Evolutionary conservation across 208 protist genomes (phyloP), one percentile per base, ranked within the genome.

Genomic region (Phytomonas sp.): DNA sequence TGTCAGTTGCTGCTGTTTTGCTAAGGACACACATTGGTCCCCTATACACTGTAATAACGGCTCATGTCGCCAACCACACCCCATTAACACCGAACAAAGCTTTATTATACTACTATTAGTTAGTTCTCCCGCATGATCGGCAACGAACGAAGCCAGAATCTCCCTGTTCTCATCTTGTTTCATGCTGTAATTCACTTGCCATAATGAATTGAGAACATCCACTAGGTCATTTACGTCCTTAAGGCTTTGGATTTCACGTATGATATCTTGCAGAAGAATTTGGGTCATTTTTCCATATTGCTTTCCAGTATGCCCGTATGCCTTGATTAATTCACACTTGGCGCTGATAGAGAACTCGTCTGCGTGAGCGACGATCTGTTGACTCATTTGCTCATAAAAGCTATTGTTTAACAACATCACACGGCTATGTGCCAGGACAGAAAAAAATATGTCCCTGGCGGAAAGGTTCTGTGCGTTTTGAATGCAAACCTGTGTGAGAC

Each of bases 331-430:
- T 11, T 81, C 75, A 70, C 84, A 89, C 74, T 87, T 67, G 33
- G 84, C 77, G 23, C 73, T 60, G 0, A 88, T 56, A 51, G 85
- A 78, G 56, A 93, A 84, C 53, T 86, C 70, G 37, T 76, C 68
- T 9, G 71, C 67, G 8, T 72, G 75, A 62, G 62, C 53, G 13
- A 72, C 75, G n/a, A 76, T 77, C 59, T 67, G 56, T 8, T 66
- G 26, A 28, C 85, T 85, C 60, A 96, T 73, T 23, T 68, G 74
- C 0, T 76, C 66, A 72, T 96, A 96, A 31, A 96, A 82, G 46
- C 0, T 30, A 33, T 72, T 30, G 73, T 91, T 84, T 36, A 87
- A 65, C 29, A 96, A 67, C 74, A 85, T 80, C 68, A 93, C 79
- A 30, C 87, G 84, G 36, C 86, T 94, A 59, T 83, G 72, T 0